Conservation (phyloP, 2,329 filamentous ascomycete genomes). For the Zarea fungicola region DNA sequence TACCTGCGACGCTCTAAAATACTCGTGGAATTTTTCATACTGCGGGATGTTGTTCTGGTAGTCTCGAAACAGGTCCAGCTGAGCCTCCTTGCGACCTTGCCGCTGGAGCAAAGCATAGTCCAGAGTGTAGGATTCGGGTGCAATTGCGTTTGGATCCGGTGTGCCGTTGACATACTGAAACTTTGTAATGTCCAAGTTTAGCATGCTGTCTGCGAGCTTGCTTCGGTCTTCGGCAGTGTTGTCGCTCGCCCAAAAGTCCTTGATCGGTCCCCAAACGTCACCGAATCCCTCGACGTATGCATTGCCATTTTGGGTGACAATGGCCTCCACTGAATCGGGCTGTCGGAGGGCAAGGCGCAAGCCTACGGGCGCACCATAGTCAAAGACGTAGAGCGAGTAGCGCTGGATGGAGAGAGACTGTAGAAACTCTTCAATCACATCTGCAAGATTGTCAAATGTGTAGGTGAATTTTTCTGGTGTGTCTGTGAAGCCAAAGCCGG, state of each 20-base stretch:
- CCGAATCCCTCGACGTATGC: constrained; percentile 53
- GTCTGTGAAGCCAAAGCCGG: constrained; percentile 54
- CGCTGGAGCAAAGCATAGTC: constrained; percentile 48
- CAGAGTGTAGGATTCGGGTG: constrained; percentile 42
- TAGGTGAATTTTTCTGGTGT: constrained; percentile 43
- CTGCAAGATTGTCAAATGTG: constrained; percentile 48
- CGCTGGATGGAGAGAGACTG: constrained; percentile 39
- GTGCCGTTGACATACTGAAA: constrained; percentile 41
- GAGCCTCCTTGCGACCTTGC: constrained; percentile 44
- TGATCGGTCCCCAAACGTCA: constrained; percentile 45
- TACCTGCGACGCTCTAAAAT: constrained; percentile 43
- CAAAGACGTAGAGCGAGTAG: constrained; percentile 56
- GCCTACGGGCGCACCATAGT: constrained; percentile 55
- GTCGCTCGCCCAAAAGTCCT: constrained; percentile 38
- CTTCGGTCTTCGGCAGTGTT: constrained; percentile 30
- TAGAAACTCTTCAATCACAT: constrained; percentile 44
- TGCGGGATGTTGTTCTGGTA: constrained; percentile 49
- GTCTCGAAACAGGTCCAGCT: constrained; percentile 53
- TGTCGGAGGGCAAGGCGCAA: constrained; percentile 47
- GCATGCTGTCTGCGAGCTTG: constrained; percentile 26
- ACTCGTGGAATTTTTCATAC: constrained; percentile 53
- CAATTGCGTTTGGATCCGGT: constrained; percentile 27
- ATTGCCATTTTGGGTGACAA: constrained; percentile 57
- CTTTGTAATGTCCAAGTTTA: constrained; percentile 35
- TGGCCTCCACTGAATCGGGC: constrained; percentile 42